Base-by-base conservation (phyloP, 805 yeast species). In the Lipomyces sp. region DNA sequence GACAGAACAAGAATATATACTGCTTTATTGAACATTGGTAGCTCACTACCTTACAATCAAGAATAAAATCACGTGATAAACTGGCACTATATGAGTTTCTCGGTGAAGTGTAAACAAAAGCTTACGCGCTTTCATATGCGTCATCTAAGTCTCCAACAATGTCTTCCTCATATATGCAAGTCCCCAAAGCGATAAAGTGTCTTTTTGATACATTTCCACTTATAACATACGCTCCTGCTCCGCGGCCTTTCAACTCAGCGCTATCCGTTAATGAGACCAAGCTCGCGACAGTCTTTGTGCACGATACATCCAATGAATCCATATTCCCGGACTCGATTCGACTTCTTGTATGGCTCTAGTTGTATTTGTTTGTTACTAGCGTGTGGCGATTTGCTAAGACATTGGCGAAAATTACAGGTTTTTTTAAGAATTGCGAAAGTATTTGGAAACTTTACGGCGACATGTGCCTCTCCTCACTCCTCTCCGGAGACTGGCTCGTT, bases 391-490 rank as follows among this genome's bases (percentile, higher is more conserved):
- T 14, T n/a, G n/a, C n/a, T n/a, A n/a, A 8, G 13, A 14, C 31
- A 13, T 24, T 19, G 18, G 7, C 29, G 29, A 35, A 13, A 5
- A 14, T 16, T 16, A 16, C 23, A 51, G 56, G 46, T 52, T 6
- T n/a, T 46, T 6, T 36, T 53, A 10, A 22, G 22, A 26, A 21
- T 50, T 8, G 39, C 49, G 2, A 26, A 37, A 6, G 32, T 45
- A n/a, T 19, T 19, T n/a, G 44, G 42, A 22, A 31, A 38, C 10
- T 28, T 50, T 13, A 23, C 26, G 14, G 26, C 46, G 14, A 10
- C 46, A n/a, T n/a, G 39, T 1, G 41, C 47, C 3, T 53, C 58
- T 2, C 41, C 49, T 8, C 51, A 45, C 31, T 48, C 58, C 1
- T 28, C 58, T 6, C 48, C 51, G 4, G 43, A 42, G 14, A 31